phyloP scores from a whole-genome alignment of 2,329 filamentous ascomycete species.

The Aspergillus sp. region DNA sequence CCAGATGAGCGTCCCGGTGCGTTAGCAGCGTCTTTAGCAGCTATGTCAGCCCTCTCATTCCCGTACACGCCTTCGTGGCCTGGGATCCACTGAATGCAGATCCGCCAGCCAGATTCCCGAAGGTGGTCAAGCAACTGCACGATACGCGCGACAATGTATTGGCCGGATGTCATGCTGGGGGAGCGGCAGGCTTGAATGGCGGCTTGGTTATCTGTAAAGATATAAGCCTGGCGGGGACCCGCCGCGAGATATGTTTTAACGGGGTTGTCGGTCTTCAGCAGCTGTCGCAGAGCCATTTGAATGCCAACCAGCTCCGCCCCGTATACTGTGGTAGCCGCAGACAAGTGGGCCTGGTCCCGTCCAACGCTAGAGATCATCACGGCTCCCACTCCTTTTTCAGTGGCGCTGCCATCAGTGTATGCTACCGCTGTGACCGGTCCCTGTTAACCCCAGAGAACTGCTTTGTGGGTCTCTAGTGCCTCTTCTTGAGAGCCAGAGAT shows the following conservation, averaged over 20 bases:
- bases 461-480: not conserved
- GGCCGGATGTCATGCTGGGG: slow-evolving; percentile 20
- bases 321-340: not conserved
- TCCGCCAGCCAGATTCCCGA: slow-evolving; percentile 4
- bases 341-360: not conserved
- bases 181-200: slow-evolving; percentile 23
- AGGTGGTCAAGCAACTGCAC: not conserved
- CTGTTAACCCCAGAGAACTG: too few species aligned
- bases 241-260: too few species aligned
- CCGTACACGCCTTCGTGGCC: not conserved
- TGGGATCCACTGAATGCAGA: not conserved
- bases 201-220: slow-evolving; percentile 29
- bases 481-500: not conserved
- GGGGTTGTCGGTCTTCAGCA: not conserved
- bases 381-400: not conserved
- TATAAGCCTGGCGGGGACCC: not conserved
- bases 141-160: slow-evolving; percentile 18
- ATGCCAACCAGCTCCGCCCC: not conserved
- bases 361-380: not conserved
- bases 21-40: not conserved
- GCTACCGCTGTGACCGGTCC: not conserved
- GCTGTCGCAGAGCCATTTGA: not conserved
- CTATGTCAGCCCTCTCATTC: not conserved
- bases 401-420: not conserved
- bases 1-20: not conserved